Conservation (phyloP, 176 grass and related monocot genomes). For the Poa pratensis region DNA sequence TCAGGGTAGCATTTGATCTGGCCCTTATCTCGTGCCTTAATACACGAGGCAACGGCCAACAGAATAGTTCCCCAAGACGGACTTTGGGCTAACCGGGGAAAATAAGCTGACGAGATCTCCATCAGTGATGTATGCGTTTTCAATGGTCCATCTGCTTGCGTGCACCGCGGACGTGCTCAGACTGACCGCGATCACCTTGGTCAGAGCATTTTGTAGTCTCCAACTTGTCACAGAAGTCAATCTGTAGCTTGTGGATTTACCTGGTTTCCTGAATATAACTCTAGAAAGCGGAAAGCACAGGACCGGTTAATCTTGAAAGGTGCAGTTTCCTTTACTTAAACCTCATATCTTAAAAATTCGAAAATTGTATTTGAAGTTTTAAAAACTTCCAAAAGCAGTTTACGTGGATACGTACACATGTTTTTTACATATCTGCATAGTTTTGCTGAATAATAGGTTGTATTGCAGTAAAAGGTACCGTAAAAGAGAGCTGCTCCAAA, state of each 20-base stretch:
- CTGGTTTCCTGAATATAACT: background rate
- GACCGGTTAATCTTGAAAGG: background rate
- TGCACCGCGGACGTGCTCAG: background rate
- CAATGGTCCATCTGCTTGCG: background rate
- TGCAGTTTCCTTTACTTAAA: background rate
- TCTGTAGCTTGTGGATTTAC: background rate
- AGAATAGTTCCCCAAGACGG: background rate
- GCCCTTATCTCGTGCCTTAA: background rate
- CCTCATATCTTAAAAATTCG: too few relatives aligned
- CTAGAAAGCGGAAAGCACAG: background rate
- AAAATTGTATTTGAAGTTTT: too few relatives aligned
- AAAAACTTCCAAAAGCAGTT: too few relatives aligned
- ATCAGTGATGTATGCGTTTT: background rate
- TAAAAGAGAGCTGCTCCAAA: too few relatives aligned
- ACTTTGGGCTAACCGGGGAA: background rate
- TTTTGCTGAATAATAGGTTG: too few relatives aligned
- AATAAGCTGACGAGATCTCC: background rate
- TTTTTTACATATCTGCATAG: too few relatives aligned
- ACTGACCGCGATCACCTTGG: background rate
- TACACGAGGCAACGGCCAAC: background rate
- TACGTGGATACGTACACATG: too few relatives aligned
- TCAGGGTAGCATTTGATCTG: background rate
- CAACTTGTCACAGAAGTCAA: background rate
- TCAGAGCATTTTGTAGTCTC: background rate
- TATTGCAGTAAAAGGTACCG: too few relatives aligned